These are phyloP conservation scores for Favolaschia claudopus DNA, from an alignment of 768 basidiomycete species.

Conservation along the genomic window DNA sequence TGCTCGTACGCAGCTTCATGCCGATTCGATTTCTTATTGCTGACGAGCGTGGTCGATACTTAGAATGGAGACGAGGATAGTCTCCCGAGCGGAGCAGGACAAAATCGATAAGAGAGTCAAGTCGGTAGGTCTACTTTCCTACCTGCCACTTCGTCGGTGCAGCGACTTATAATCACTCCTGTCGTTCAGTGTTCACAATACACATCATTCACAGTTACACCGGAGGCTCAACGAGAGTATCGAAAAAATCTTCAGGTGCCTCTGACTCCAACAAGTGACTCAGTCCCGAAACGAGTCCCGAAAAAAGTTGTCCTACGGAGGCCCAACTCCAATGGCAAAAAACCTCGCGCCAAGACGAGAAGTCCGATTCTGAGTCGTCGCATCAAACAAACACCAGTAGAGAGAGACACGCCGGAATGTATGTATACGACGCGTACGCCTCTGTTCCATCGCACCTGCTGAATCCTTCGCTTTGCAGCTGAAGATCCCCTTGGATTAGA, in stretches of 20 bases:
- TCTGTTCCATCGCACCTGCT: neutral
- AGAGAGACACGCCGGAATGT: neutral
- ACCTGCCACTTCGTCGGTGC: neutral
- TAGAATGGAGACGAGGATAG: conserved; percentile 5
- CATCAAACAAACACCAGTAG: neutral
- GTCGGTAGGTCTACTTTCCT: neutral
- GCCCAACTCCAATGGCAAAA: no score
- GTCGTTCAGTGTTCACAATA: conserved; percentile 10
- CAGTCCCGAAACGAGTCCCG: neutral
- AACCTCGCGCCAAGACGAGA: neutral
- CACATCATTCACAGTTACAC: conserved; percentile 21
- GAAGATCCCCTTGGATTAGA: no score
- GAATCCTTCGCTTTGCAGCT: neutral
- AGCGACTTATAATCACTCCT: no score
- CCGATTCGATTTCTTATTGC: neutral
- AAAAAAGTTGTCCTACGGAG: neutral
- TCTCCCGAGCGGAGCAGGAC: conserved; percentile 5
- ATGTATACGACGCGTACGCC: no score
- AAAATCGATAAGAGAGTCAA: conserved; percentile 8
- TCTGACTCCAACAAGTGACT: neutral
- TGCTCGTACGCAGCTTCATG: conserved; percentile 3
- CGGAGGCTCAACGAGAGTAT: conserved; percentile 20
- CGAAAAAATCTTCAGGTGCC: neutral
- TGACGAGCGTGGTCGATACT: neutral
- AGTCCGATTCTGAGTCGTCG: neutral